phyloP scores from a whole-genome alignment of 2,329 filamentous ascomycete genomes.

The Ustilaginoidea virens region DNA sequence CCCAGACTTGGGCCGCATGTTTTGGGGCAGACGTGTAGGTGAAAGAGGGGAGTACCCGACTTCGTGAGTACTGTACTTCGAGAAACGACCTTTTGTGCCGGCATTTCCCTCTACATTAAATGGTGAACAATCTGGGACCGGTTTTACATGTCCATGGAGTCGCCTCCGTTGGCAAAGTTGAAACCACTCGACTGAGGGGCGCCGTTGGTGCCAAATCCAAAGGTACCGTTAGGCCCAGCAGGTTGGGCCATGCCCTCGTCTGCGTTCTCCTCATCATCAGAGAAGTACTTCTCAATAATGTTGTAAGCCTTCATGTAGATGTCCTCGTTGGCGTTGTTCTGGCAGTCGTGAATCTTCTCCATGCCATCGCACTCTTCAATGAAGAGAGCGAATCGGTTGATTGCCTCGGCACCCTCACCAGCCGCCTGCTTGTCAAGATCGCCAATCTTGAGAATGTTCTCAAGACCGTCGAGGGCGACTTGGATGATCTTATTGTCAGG shows the following conservation, averaged over 20 bases:
- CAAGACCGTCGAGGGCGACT: constrained; percentile 88
- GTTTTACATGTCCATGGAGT: constrained; percentile 52
- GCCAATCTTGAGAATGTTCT: constrained; percentile 99
- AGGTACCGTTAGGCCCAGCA: constrained; percentile 55
- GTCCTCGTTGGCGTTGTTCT: constrained; percentile 99
- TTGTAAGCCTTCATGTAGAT: constrained; percentile 99
- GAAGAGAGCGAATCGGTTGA: constrained; percentile 95
- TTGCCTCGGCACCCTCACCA: constrained; percentile 56
- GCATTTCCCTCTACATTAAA: not conserved
- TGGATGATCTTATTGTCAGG: constrained; percentile 99
- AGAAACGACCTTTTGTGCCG: not conserved
- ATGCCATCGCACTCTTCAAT: constrained; percentile 98
- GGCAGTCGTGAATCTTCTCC: constrained; percentile 99
- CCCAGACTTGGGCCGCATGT: no score
- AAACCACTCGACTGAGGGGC: constrained; percentile 61
- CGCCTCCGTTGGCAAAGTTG: constrained; percentile 70
- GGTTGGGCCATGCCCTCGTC: constrained; percentile 62
- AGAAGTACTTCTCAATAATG: constrained; percentile 99
- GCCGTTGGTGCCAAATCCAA: constrained; percentile 60
- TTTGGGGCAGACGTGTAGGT: no score
- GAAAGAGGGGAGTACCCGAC: no score
- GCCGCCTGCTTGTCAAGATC: constrained; percentile 93
- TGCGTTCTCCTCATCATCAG: constrained; percentile 89
- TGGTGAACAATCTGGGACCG: not conserved
- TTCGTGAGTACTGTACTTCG: no score